Evolutionary conservation across 2,329 filamentous ascomycete species (phyloP), one percentile per base, ranked within the genome.

Genomic region (Exophiala viscosa): DNA sequence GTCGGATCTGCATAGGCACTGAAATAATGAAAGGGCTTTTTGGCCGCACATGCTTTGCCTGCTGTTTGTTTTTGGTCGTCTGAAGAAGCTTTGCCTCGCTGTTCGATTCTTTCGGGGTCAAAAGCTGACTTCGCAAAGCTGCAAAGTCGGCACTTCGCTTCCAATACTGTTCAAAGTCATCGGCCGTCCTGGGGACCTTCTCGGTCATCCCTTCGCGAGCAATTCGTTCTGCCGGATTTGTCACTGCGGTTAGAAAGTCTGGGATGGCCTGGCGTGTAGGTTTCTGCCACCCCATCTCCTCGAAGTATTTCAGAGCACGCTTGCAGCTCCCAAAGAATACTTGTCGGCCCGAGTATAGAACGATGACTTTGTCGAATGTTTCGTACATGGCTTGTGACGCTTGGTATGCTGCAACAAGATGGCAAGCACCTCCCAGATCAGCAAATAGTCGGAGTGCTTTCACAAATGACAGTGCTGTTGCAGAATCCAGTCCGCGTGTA

Each of bases 351-450:
- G 83, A 77, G 42, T 87, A 84, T 3, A 88, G 75, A 5, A 88
- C 77, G 0, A 87, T 73, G 0, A 86, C 83, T 62, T 88, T 88
- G 65, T 88, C 84, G 63, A 87, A 87, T 0, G 84, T 73, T 23
- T 84, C 78, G 47, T 76, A 77, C 15, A 76, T 74, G 33, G 68
- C 70, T 54, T 77, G 73, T 8, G 72, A 74, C 15, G 74, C 75
- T 59, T 78, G 75, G 62, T 84, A 84, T 9, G 83, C 79, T 0
- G 81, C 78, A 28, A 84, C 76, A 14, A 75, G 73, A 53, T 76
- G 74, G 11, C 76, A 73, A n/a, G 69, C 73, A 8, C 76, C 76
- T 6, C 66, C 67, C 34, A 81, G 62, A 43, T 81, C 73, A 2
- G 80, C 70, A 1, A 72, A 70, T 5, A 76, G 64, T 42, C 78